Evolutionary conservation across 768 basidiomycete genomes (phyloP), one percentile per base, ranked within the genome.

Genomic region (Kwoniella europaea): DNA sequence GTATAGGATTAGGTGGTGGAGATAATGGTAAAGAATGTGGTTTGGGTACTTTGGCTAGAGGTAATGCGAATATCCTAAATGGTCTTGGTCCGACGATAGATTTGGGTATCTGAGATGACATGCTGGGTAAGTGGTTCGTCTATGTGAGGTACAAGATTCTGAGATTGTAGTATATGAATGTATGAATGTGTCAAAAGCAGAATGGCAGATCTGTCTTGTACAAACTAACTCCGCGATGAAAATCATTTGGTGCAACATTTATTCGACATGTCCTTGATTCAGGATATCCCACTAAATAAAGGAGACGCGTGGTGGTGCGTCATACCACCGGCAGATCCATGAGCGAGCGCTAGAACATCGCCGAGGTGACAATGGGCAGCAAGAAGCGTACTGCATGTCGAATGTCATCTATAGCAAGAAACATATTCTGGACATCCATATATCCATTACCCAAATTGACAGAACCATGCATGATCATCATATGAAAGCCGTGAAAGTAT

Each of bases 1-100:
- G 10, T 16, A 18, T 18, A 20, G 67, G 54, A 61, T 70, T 43
- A 16, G 71, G 18, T 50, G 71, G 59, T 15, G 62, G 52, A 15
- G 61, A 41, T 20, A 44, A 58, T n/a, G 65, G 20, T 7, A 43
- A 35, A 22, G 60, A 24, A 4, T 61, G 60, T 58, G 35, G 20
- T 53, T 35, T 67, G n/a, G 77, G 79, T 1, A 81, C 64, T 20
- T 76, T 76, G 27, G 79, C 78, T 16, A 83, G 73, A 20, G 82
- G 82, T 10, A 83, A 70, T 3, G 81, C 81, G 60, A 83, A 73
- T 41, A 83, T 78, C 18, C 81, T 65, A 66, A 82, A 78, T 29
- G 76, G 78, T n/a, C 73, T 44, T 2, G 52, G 41, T 50, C 10
- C 46, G 54, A n/a, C 20, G 54, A 55, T 16, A 57, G 24, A 16